Conservation (phyloP, 305 asterid genomes). For the Salvia sclarea region DNA sequence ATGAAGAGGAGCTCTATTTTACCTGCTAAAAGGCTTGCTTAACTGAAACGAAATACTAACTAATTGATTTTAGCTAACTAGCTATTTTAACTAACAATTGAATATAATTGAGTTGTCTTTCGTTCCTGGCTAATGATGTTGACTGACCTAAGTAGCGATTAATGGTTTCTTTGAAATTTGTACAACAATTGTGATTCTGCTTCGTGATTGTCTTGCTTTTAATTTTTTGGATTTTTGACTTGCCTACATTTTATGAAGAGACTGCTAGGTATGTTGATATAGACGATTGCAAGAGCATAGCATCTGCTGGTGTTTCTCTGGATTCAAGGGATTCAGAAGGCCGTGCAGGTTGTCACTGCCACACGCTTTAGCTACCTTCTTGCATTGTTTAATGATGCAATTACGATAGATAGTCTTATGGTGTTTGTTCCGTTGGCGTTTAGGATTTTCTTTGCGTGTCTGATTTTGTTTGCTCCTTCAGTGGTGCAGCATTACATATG, state of each 20-base stretch:
- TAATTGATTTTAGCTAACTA: too few relatives aligned
- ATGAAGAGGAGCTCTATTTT: too few relatives aligned
- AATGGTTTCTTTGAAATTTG: background rate
- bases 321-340: constrained; percentile 84
- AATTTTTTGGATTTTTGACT: constrained; percentile 16
- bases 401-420: background rate
- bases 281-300: constrained; percentile 65
- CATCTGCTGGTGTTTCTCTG: constrained; percentile 65
- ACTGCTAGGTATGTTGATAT: constrained; percentile 92
- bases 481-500: constrained; percentile 85
- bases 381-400: background rate
- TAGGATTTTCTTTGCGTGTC: constrained; percentile 12
- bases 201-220: background rate
- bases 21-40: too few relatives aligned
- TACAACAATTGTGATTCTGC: background rate
- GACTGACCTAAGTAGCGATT: constrained; percentile 12
- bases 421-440: constrained; percentile 8
- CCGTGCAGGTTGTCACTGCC: constrained; percentile 64
- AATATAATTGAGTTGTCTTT: background rate
- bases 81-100: background rate
- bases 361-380: background rate
- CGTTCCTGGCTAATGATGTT: background rate
- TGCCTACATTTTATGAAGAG: constrained; percentile 38
- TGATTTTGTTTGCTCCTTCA: constrained; percentile 24
- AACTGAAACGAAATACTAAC: too few relatives aligned